A percentile compares a stretch with the other conserved stretches of the same genome.
phyloP scores from a whole-genome alignment of 257 asterid genomes.

The Ehretia macrophylla region DNA sequence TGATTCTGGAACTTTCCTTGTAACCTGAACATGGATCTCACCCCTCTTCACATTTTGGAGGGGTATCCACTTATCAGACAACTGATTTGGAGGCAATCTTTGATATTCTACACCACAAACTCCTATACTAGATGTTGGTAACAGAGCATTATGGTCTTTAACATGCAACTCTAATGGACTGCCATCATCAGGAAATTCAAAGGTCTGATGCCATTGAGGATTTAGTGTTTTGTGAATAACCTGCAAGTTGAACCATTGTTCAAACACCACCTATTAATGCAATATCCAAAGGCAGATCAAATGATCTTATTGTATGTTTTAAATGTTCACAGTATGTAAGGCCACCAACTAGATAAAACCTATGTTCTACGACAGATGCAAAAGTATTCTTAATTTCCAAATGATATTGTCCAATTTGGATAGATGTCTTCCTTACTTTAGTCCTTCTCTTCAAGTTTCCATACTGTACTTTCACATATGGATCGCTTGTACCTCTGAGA shows the following conservation, averaged over 20 bases:
- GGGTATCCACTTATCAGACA: constrained; percentile 96
- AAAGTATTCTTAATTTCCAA: neutral
- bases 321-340: neutral
- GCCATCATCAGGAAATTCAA: constrained; percentile 89
- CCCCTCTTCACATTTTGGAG: constrained; percentile 88
- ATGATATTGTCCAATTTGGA: neutral
- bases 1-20: constrained; percentile 62
- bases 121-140: constrained; percentile 79
- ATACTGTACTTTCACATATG: constrained; percentile 84
- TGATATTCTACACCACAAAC: constrained; percentile 84
- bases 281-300: no score
- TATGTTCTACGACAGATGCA: no score
- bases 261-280: neutral
- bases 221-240: constrained; percentile 61
- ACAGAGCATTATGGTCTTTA: constrained; percentile 76
- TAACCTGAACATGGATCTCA: constrained; percentile 82
- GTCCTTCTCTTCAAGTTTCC: constrained; percentile 85
- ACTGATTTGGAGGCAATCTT: constrained; percentile 76
- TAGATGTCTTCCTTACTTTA: constrained; percentile 46
- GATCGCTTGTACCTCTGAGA: constrained; percentile 97
- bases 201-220: constrained; percentile 94
- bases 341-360: no score
- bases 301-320: no score
- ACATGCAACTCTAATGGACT: constrained; percentile 75
- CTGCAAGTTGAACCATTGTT: constrained; percentile 28